Conservation (phyloP, 805 yeast species). For the Torulaspora franciscae region DNA sequence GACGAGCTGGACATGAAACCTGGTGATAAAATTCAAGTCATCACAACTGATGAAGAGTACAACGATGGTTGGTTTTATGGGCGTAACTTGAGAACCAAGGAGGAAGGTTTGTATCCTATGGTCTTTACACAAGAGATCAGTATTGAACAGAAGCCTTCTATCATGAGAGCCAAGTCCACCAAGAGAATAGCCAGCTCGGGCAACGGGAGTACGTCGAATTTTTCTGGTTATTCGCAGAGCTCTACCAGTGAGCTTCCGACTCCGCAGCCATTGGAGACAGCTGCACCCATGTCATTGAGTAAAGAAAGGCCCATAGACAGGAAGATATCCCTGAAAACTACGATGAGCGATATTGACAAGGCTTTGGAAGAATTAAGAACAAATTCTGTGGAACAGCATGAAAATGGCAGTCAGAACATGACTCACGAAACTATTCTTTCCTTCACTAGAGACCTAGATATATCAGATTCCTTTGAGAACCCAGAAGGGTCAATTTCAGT, state of each 20-base stretch:
- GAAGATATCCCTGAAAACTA: conserved; percentile 44
- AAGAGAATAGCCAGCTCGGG: conserved; percentile 41
- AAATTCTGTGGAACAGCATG: conserved; percentile 24
- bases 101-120: conserved; percentile 87
- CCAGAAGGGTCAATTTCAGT: conserved; percentile 10
- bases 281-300: conserved; percentile 15
- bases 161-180: conserved; percentile 53
- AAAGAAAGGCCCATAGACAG: conserved; percentile 21
- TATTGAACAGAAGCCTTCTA: conserved; percentile 38
- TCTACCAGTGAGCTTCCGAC: conserved; percentile 27
- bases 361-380: conserved; percentile 60
- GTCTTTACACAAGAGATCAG: conserved; percentile 65
- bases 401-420: conserved; percentile 9
- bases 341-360: conserved; percentile 67
- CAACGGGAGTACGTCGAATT: conserved; percentile 18
- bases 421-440: conserved; percentile 21
- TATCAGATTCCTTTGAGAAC: conserved; percentile 5
- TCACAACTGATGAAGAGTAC: conserved; percentile 89
- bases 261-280: conserved; percentile 28
- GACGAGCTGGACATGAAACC: conserved; percentile 78
- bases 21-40: conserved; percentile 84
- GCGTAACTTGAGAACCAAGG: conserved; percentile 61
- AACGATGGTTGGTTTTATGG: conserved; percentile 98
- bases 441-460: conserved; percentile 19
- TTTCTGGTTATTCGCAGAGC: conserved; percentile 17